Evolutionary conservation across 768 basidiomycete genomes (phyloP).

Genomic region (Sarcodon aspratus): DNA sequence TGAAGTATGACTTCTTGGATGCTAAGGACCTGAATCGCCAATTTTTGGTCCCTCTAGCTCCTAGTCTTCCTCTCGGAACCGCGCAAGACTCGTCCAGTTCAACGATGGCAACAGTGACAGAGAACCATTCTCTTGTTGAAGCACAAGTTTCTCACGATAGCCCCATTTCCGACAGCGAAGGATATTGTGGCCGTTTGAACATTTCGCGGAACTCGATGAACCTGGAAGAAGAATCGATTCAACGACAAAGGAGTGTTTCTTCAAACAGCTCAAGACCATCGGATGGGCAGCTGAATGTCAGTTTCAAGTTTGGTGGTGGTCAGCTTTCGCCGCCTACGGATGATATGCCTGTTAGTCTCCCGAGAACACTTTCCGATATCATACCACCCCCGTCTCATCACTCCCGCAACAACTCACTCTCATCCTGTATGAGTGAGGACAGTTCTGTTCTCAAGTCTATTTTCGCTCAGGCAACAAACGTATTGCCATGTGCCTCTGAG

Average conservation of each 20-base stretch:
- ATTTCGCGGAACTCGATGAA: constrained; percentile 13
- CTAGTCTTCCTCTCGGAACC: constrained; percentile 13
- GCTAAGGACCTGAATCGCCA: constrained; percentile 25
- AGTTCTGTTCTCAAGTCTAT: constrained; percentile 18
- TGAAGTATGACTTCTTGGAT: constrained; percentile 32
- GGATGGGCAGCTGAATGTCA: constrained; percentile 54
- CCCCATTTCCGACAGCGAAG: not conserved
- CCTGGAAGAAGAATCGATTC: constrained; percentile 22
- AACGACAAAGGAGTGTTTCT: constrained; percentile 11
- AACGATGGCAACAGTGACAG: not conserved
- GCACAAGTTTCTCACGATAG: not conserved
- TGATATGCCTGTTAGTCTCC: constrained; percentile 14
- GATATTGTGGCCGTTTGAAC: not conserved
- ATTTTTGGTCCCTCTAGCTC: constrained; percentile 43
- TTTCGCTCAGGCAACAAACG: constrained; percentile 8
- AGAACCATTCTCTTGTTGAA: not conserved
- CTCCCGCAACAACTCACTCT: constrained; percentile 34
- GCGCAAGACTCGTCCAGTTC: not conserved
- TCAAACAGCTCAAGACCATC: constrained; percentile 36
- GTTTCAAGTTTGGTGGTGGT: constrained; percentile 67
- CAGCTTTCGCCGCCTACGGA: constrained; percentile 7
- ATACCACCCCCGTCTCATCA: constrained; percentile 49
- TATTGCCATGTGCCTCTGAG: not conserved
- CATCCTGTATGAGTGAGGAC: constrained; percentile 23
- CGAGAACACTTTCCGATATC: constrained; percentile 61